phyloP scores from a whole-genome alignment of 1,284 basidiomycete genomes.

The Apiotrichum domesticum region DNA sequence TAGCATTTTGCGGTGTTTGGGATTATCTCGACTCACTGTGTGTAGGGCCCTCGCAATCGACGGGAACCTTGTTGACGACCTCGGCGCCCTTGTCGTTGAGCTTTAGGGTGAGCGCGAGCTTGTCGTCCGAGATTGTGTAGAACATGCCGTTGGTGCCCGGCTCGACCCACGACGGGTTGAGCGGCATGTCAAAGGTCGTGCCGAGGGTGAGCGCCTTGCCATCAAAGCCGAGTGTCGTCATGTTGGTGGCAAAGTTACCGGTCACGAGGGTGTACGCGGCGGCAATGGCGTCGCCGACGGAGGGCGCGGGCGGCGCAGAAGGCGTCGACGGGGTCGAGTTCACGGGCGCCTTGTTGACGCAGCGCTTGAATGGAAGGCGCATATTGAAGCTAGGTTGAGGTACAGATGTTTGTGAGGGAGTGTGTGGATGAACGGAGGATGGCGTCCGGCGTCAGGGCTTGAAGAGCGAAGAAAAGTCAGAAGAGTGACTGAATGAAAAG shows the following conservation, averaged over 20 bases:
- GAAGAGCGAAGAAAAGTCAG: too few relatives aligned
- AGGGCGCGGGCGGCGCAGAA: too few relatives aligned
- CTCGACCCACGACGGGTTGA: constrained; percentile 35
- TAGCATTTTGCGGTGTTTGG: neutral
- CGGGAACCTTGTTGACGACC: neutral
- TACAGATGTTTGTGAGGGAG: too few relatives aligned
- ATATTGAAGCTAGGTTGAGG: too few relatives aligned
- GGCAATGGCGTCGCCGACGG: neutral
- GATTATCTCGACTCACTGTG: neutral
- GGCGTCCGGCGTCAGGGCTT: too few relatives aligned
- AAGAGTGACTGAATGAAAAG: too few relatives aligned
- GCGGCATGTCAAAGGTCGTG: constrained; percentile 1
- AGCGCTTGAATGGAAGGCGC: too few relatives aligned
- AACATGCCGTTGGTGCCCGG: constrained; percentile 14
- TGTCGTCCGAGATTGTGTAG: constrained; percentile 35
- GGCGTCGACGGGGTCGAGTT: too few relatives aligned
- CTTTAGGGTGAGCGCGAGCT: constrained; percentile 1
- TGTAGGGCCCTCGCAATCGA: neutral
- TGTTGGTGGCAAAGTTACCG: constrained; percentile 27
- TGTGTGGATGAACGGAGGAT: too few relatives aligned
- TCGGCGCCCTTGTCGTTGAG: constrained; percentile 7
- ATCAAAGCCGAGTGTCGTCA: constrained; percentile 31
- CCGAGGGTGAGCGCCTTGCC: constrained; percentile 3
- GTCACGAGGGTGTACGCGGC: constrained; percentile 28
- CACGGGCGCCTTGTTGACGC: too few relatives aligned